Base-by-base conservation (phyloP, 2,329 filamentous ascomycete species). In the Colletotrichum sp. region DNA sequence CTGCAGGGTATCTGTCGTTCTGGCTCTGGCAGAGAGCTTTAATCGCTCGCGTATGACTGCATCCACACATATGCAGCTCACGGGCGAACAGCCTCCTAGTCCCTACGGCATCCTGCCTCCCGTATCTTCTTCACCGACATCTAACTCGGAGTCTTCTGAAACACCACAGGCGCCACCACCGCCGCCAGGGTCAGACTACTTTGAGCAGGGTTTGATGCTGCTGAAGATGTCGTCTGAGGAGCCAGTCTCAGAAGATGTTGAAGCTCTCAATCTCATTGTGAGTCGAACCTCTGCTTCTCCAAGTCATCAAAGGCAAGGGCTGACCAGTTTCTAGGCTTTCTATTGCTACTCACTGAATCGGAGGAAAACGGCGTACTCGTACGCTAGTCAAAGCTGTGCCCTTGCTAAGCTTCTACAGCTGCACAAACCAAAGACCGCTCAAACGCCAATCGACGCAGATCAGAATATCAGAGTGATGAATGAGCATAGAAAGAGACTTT, bases 1-100 rank as follows among this genome's bases (percentile, higher is more conserved):
- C 4, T 78, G 76, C 39, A 61, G 76, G 11, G 76, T 76, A 1
- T 79, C 77, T 8, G 68, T 78, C 2, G 72, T 79, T 12, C 52
- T 79, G n/a, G 77, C 78, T 2, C 55, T 79, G 11, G 78, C 73
- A 8, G 78, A 79, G 63, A 70, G 75, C 15, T 79, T 75, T 69
- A 75, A 74, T 52, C 48, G 67, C 13, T 73, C 77, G 4, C 65
- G 66, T 5, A 68, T 71, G 32, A 48, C 36, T 1, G 55, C 48
- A 12, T 52, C 55, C 8, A 60, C 25, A 8, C 32, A 61, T n/a
- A 61, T 68, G 36, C 15, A 34, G 9, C n/a, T 68, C 13, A n/a
- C 64, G 8, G 36, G 52, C 3, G 28, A 69, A 1, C 34, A 27
- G 25, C 64, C 68, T 15, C 15, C 13, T 13, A 70, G 68, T 11